A percentile compares a stretch with the other conserved stretches of the same genome.
Conservation (phyloP, 441 rosid species). For the Adansonia gregorii region DNA sequence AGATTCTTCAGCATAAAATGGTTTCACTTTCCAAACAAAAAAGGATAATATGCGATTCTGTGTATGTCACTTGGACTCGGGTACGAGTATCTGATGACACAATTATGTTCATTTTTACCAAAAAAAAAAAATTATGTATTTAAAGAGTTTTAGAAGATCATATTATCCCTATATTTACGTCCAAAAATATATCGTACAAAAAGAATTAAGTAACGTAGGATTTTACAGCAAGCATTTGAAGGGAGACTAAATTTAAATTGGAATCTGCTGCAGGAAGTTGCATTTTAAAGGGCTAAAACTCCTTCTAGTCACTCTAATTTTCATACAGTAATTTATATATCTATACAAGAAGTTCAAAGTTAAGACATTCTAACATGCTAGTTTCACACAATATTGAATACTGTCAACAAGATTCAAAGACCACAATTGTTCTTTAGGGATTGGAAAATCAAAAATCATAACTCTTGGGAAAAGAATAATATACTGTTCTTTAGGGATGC, state of each 20-base stretch:
- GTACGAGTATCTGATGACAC: no score
- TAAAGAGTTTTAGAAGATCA: no score
- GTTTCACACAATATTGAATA: neutral
- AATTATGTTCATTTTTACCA: no score
- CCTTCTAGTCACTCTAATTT: neutral
- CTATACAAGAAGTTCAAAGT: neutral
- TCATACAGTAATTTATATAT: neutral
- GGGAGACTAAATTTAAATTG: constrained; percentile 4
- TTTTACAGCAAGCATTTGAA: neutral
- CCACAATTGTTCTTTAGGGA: neutral
- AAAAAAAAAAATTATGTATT: no score
- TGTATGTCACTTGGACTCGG: no score
- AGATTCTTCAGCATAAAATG: neutral
- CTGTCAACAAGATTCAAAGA: neutral
- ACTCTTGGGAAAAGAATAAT: neutral
- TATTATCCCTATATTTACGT: no score
- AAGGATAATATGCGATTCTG: neutral
- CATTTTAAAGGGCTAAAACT: neutral
- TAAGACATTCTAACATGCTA: neutral
- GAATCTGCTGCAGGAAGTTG: neutral
- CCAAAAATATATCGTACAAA: no score
- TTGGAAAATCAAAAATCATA: neutral
- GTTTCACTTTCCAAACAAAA: constrained; percentile 4
- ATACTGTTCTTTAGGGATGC: neutral
- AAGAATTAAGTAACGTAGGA: no score